Percentiles rank a stretch among this genome's conserved stretches.
Conservation (phyloP, 2,329 filamentous ascomycete species). For the Laburnicola sp. region DNA sequence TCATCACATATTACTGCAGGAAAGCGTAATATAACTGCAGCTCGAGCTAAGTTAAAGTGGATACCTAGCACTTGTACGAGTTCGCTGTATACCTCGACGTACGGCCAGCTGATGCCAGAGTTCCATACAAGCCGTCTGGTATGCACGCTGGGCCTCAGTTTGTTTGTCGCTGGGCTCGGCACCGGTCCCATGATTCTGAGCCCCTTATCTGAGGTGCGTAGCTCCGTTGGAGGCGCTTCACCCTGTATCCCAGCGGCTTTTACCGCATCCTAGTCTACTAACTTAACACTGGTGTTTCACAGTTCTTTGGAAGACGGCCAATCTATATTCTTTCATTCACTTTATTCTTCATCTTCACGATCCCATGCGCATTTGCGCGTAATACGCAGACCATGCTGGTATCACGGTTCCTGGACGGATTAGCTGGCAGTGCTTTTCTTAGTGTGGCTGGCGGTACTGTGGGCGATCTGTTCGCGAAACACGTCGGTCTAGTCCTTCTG, state of each 20-base stretch:
- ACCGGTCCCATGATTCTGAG: slow-evolving; percentile 60
- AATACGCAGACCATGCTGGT: slow-evolving; percentile 83
- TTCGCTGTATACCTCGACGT: slow-evolving; percentile 87
- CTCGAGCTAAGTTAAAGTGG: slow-evolving; percentile 7
- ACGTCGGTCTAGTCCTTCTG: slow-evolving; percentile 26
- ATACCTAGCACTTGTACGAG: slow-evolving; percentile 72
- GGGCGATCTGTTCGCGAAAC: slow-evolving; percentile 60
- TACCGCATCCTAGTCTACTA: not conserved
- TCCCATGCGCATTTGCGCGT: slow-evolving; percentile 77
- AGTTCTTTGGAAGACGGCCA: slow-evolving; percentile 80
- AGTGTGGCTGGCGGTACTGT: slow-evolving; percentile 82
- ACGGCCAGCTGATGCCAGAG: slow-evolving; percentile 72
- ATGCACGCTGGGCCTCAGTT: slow-evolving; percentile 77
- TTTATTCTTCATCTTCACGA: slow-evolving; percentile 76
- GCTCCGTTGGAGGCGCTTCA: not conserved
- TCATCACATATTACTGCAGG: slow-evolving; percentile 8
- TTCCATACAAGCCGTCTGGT: slow-evolving; percentile 72
- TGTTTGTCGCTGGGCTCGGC: slow-evolving; percentile 77
- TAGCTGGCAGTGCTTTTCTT: slow-evolving; percentile 65
- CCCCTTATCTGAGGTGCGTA: slow-evolving; percentile 54
- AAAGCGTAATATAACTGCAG: slow-evolving; percentile 7
- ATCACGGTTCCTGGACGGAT: slow-evolving; percentile 74
- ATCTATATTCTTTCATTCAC: slow-evolving; percentile 77
- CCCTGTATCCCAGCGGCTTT: slow-evolving; percentile 1
- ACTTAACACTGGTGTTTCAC: slow-evolving; percentile 5